Conservation (phyloP, 371 early-diverging fungal species). For the Lichtheimia ornata region DNA sequence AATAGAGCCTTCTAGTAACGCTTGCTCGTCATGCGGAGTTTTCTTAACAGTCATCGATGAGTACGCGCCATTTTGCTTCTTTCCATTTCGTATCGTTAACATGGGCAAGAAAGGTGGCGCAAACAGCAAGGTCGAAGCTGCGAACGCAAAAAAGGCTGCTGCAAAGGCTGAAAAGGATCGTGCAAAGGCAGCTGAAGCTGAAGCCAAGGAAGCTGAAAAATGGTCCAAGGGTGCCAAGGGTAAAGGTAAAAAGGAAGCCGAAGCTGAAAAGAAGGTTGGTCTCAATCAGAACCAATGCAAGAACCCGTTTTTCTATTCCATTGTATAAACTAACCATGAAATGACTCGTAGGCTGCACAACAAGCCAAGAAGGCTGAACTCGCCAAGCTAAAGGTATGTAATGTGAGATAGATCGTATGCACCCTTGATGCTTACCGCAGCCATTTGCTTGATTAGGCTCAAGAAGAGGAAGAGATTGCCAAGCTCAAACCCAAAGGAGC, state of each 20-base stretch:
- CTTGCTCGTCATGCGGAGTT: no score
- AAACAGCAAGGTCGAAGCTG: conserved; percentile 59
- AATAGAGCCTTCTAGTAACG: no score
- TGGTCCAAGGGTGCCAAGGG: conserved; percentile 77
- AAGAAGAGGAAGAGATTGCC: conserved; percentile 40
- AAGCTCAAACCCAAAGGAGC: conserved; percentile 26
- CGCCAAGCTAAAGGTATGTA: conserved; percentile 9
- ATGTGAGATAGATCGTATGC: not conserved
- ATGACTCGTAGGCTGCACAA: conserved; percentile 30
- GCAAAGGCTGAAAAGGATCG: conserved; percentile 63
- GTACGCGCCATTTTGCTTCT: conserved; percentile 4
- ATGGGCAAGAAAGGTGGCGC: conserved; percentile 44
- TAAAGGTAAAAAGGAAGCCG: conserved; percentile 67
- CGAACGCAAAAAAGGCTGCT: conserved; percentile 74
- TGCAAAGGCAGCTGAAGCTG: conserved; percentile 54
- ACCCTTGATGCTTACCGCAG: not conserved
- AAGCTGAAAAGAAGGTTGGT: conserved; percentile 69
- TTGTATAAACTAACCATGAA: not conserved
- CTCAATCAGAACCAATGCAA: not conserved
- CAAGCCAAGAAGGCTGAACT: conserved; percentile 43
- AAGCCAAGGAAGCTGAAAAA: conserved; percentile 56
- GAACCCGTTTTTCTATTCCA: not conserved
- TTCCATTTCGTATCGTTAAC: conserved; percentile 1
- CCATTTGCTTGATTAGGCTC: conserved; percentile 33
- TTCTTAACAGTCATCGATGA: no score